Evolutionary conservation across 1,139 yeast species (phyloP).

Genomic region (Saccharomyces hybrid): DNA sequence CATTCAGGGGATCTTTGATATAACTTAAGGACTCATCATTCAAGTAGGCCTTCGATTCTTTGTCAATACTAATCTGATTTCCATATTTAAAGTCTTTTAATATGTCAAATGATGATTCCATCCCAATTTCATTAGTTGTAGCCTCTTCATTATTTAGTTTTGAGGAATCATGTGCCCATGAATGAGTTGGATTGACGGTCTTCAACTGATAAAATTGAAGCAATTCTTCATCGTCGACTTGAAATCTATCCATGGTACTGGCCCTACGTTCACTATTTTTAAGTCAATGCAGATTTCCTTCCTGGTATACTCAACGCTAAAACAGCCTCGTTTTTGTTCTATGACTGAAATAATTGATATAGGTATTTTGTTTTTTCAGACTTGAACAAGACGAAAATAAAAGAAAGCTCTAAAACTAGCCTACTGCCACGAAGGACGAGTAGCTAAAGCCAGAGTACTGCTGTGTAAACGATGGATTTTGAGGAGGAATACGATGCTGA

Average conservation of each 20-base stretch:
- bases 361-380: neutral
- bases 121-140: neutral
- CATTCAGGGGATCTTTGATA: conserved; percentile 48
- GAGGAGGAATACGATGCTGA: conserved; percentile 37
- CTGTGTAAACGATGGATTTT: conserved; percentile 21
- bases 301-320: neutral
- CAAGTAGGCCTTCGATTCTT: conserved; percentile 15
- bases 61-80: conserved; percentile 20
- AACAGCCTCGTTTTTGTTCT: neutral
- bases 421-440: conserved; percentile 4
- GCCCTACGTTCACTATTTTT: too few relatives aligned
- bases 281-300: conserved; percentile 31
- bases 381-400: conserved; percentile 36
- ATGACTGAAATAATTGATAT: neutral
- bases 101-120: conserved; percentile 30
- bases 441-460: conserved; percentile 4
- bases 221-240: conserved; percentile 28
- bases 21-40: conserved; percentile 20
- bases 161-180: conserved; percentile 35
- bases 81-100: conserved; percentile 27
- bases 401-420: conserved; percentile 35
- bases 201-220: conserved; percentile 37
- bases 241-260: conserved; percentile 8
- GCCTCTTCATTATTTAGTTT: conserved; percentile 12
- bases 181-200: conserved; percentile 34